phyloP scores from a whole-genome alignment of 108 stramenopile species.

The Schizochytrium sp. region DNA sequence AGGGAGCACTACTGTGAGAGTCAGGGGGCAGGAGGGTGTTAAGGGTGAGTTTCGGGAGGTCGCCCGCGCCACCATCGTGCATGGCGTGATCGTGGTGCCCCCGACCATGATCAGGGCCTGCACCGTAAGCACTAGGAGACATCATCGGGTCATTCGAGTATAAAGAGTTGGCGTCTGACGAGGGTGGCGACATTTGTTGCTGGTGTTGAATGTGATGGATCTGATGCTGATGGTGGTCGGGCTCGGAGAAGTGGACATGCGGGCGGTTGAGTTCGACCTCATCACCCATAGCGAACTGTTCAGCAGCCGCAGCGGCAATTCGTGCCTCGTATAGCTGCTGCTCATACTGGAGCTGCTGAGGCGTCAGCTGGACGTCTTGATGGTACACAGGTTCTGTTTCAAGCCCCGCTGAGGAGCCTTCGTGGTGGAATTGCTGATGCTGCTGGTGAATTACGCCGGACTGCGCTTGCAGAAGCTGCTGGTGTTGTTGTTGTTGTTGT shows the following conservation, averaged over 20 bases:
- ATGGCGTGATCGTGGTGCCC: neutral
- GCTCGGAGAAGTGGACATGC: conserved; percentile 1
- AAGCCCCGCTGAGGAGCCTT: neutral
- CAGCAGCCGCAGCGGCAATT: neutral
- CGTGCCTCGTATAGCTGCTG: neutral
- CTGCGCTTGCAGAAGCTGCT: conserved; percentile 26
- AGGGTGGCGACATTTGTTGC: neutral
- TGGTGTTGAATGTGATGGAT: neutral
- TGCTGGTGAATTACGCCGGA: conserved; percentile 24
- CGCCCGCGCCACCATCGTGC: neutral
- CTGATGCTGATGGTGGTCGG: neutral
- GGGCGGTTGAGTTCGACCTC: neutral
- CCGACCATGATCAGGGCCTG: neutral
- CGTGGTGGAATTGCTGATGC: neutral
- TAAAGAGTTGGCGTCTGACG: neutral
- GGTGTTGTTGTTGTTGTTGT: conserved; percentile 6
- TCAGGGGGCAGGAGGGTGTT: conserved; percentile 6
- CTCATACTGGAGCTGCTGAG: neutral
- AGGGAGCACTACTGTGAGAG: neutral
- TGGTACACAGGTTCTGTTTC: neutral
- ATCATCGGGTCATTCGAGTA: neutral
- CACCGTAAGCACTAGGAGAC: neutral
- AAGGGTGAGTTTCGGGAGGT: conserved; percentile 49
- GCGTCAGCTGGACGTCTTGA: neutral
- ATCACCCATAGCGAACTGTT: neutral